Conservation (phyloP, 352 stramenopile genomes). For the Halophytophthora polymorphica region DNA sequence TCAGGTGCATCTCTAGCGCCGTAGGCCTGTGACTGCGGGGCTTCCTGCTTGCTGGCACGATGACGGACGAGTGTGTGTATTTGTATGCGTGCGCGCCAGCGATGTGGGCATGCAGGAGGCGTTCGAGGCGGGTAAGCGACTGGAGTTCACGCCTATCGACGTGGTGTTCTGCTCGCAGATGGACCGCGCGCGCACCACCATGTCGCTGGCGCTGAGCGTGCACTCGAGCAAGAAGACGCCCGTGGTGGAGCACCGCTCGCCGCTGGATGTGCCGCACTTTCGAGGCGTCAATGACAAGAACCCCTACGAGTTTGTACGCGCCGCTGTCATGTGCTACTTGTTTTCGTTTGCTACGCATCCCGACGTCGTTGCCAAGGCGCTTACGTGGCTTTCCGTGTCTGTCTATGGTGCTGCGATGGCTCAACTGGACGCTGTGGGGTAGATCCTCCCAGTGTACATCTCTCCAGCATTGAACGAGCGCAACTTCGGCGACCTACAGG, state of each 20-base stretch:
- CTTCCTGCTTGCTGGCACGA: background rate
- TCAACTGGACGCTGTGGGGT: constrained; percentile 11
- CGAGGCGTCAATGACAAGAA: constrained; percentile 73
- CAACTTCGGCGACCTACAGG: constrained; percentile 80
- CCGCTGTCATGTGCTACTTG: background rate
- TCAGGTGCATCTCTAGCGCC: constrained; percentile 30
- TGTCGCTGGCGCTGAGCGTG: constrained; percentile 75
- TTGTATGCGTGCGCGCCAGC: constrained; percentile 12
- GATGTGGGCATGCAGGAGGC: constrained; percentile 83
- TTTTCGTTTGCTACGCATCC: background rate
- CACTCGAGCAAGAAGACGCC: constrained; percentile 83
- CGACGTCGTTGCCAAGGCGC: too few relatives aligned
- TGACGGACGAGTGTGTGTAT: background rate
- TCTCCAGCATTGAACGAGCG: constrained; percentile 76
- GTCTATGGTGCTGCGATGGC: constrained; percentile 8
- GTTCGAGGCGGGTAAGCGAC: constrained; percentile 67
- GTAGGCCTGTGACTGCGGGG: constrained; percentile 3
- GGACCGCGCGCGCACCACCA: constrained; percentile 73
- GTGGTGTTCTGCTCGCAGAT: constrained; percentile 86
- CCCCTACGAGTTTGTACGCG: constrained; percentile 75
- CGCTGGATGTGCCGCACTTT: constrained; percentile 62
- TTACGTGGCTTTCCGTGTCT: background rate
- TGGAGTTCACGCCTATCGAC: constrained; percentile 78
- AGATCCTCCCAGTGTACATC: constrained; percentile 81
- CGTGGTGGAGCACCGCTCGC: constrained; percentile 71